Percentiles rank a stretch among this genome's conserved stretches.
These are phyloP conservation scores for Cryptosporidium xiaoi DNA, from an alignment of 169 alveolate genomes.

Conservation along the genomic window DNA sequence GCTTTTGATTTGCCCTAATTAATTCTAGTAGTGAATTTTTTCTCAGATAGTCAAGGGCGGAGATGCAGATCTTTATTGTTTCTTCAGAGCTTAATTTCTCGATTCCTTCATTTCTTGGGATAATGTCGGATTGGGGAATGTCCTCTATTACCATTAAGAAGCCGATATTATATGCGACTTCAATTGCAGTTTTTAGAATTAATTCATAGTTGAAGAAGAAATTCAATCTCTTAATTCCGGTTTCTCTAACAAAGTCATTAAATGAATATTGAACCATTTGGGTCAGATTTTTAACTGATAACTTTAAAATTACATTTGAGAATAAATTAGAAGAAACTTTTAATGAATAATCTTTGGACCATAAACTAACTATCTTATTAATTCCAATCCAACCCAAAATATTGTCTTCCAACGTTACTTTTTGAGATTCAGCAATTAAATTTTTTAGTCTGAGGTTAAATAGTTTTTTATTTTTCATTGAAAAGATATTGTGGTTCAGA, in stretches of 20 bases:
- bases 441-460: not conserved
- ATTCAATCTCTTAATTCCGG: constrained; percentile 7
- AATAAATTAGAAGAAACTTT: not conserved
- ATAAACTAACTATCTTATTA: not conserved
- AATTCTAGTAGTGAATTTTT: not conserved
- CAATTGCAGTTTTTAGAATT: constrained; percentile 9
- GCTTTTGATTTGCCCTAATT: not conserved
- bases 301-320: constrained; percentile 7
- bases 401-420: not conserved
- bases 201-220: constrained; percentile 45
- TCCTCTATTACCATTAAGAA: not conserved
- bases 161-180: constrained; percentile 31
- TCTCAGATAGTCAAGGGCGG: not conserved
- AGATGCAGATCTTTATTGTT: not conserved
- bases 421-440: not conserved
- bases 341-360: constrained; percentile 38
- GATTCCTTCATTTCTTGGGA: not conserved
- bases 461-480: constrained; percentile 1
- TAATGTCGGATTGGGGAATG: not conserved
- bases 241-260: constrained; percentile 22
- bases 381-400: constrained; percentile 43
- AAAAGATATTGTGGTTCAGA: constrained; percentile 2
- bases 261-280: constrained; percentile 15
- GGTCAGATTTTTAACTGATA: constrained; percentile 25
- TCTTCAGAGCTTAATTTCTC: constrained; percentile 9